These are phyloP conservation scores for Pterocarpus santalinus DNA, from an alignment of 306 rosid genomes.

Conservation along the genomic window DNA sequence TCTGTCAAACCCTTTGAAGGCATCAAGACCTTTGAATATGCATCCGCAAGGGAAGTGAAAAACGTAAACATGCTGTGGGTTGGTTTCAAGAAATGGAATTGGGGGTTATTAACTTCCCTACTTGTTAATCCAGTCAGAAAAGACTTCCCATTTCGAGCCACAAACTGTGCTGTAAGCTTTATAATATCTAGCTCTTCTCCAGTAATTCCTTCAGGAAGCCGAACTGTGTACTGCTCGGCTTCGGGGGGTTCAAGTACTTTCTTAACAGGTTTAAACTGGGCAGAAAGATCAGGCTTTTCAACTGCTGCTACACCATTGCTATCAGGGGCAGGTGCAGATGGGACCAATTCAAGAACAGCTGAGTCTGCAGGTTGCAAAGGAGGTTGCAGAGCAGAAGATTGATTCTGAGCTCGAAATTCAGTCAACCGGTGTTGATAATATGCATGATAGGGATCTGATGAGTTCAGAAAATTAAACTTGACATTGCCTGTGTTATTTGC, in stretches of 20 bases:
- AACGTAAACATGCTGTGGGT: slow-evolving; percentile 96
- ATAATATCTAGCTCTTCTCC: slow-evolving; percentile 96
- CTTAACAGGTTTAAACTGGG: slow-evolving; percentile 71
- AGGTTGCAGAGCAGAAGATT: slow-evolving; percentile 62
- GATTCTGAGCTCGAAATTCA: slow-evolving; percentile 85
- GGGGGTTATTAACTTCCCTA: slow-evolving; percentile 89
- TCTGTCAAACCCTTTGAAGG: slow-evolving; percentile 87
- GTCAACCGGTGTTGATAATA: slow-evolving; percentile 90
- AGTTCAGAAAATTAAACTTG: slow-evolving; percentile 80
- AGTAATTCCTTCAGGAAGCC: slow-evolving; percentile 96
- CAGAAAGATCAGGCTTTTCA: slow-evolving; percentile 69
- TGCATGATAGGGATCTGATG: slow-evolving; percentile 86
- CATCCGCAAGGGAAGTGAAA: slow-evolving; percentile 95
- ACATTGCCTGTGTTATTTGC: slow-evolving; percentile 81
- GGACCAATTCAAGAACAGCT: slow-evolving; percentile 48
- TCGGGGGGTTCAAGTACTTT: slow-evolving; percentile 94
- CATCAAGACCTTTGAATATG: slow-evolving; percentile 93
- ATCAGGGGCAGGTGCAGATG: slow-evolving; percentile 56
- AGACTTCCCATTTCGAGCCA: slow-evolving; percentile 92
- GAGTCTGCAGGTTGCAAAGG: slow-evolving; percentile 58
- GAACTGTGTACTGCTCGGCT: slow-evolving; percentile 88
- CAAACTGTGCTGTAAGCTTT: slow-evolving; percentile 96
- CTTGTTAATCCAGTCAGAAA: slow-evolving; percentile 93
- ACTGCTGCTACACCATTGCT: slow-evolving; percentile 54
- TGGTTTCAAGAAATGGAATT: slow-evolving; percentile 95